These are phyloP conservation scores for Xylaria sp. DNA, from an alignment of 2,329 filamentous ascomycete species.

Conservation along the genomic window DNA sequence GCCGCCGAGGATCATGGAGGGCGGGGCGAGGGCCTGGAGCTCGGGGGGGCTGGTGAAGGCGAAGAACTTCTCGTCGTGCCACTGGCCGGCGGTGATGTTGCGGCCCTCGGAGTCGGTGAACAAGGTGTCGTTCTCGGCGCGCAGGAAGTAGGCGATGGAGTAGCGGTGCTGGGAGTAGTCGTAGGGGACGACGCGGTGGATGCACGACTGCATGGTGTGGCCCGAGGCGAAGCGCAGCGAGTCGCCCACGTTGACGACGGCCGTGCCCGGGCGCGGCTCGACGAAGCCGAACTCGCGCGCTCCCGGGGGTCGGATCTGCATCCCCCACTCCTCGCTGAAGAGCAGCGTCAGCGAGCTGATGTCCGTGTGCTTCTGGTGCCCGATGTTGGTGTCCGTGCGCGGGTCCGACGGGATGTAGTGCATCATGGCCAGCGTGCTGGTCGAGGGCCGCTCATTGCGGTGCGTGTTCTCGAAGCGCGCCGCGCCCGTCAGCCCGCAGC, in stretches of 20 bases:
- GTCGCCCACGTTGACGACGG: constrained; percentile 69
- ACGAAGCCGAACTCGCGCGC: constrained; percentile 63
- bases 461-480: constrained; percentile 62
- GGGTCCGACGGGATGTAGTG: constrained; percentile 62
- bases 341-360: constrained; percentile 65
- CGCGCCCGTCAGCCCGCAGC: constrained; percentile 56
- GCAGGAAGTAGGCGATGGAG: constrained; percentile 68
- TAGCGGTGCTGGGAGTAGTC: constrained; percentile 64
- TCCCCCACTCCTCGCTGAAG: constrained; percentile 66
- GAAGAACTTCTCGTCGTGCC: constrained; percentile 66
- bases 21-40: constrained; percentile 59
- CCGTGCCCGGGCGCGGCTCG: constrained; percentile 60
- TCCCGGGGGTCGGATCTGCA: constrained; percentile 65
- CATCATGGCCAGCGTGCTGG: constrained; percentile 64
- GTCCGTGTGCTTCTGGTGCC: constrained; percentile 68
- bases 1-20: constrained; percentile 60
- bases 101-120: constrained; percentile 65
- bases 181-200: constrained; percentile 66
- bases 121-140: constrained; percentile 65
- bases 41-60: constrained; percentile 58
- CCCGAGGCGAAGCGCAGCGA: constrained; percentile 65
- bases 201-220: constrained; percentile 65
- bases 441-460: constrained; percentile 61
- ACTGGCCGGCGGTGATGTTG: constrained; percentile 62
- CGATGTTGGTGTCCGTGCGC: constrained; percentile 55